Conservation (phyloP, 176 grass and related monocot species). For the Lolium multiflorum region DNA sequence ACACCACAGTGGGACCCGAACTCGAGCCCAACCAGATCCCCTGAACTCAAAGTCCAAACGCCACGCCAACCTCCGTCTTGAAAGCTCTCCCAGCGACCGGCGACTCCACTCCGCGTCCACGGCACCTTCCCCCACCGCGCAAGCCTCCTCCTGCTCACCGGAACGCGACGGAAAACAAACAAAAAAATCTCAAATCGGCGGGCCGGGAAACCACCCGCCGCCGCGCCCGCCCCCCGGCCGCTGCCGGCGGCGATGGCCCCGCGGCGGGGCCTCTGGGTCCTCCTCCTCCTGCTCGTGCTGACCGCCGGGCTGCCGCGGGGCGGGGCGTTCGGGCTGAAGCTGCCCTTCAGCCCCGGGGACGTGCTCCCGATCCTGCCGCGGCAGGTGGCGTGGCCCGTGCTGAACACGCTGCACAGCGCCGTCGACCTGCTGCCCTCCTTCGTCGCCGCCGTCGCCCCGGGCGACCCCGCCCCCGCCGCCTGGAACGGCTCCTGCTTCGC, state of each 20-base stretch:
- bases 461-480: conserved; percentile 32
- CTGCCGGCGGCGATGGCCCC: conserved; percentile 34
- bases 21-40: conserved; percentile 14
- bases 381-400: conserved; percentile 87
- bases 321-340: conserved; percentile 48
- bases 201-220: not conserved
- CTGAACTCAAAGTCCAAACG: not conserved
- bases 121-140: conserved; percentile 31
- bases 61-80: not conserved
- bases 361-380: conserved; percentile 86
- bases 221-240: not conserved
- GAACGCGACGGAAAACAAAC: not conserved
- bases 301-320: conserved; percentile 36
- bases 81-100: not conserved
- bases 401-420: conserved; percentile 88
- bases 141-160: not conserved
- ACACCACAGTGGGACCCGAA: not conserved
- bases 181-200: conserved; percentile 8
- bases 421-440: conserved; percentile 87
- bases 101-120: conserved; percentile 8
- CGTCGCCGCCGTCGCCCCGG: conserved; percentile 72
- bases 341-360: conserved; percentile 79
- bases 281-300: conserved; percentile 20
- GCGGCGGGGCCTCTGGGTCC: not conserved
- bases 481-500: conserved; percentile 90